Evolutionary conservation across 805 yeast genomes (phyloP).

Genomic region (Nakazawaea ishiwadae): DNA sequence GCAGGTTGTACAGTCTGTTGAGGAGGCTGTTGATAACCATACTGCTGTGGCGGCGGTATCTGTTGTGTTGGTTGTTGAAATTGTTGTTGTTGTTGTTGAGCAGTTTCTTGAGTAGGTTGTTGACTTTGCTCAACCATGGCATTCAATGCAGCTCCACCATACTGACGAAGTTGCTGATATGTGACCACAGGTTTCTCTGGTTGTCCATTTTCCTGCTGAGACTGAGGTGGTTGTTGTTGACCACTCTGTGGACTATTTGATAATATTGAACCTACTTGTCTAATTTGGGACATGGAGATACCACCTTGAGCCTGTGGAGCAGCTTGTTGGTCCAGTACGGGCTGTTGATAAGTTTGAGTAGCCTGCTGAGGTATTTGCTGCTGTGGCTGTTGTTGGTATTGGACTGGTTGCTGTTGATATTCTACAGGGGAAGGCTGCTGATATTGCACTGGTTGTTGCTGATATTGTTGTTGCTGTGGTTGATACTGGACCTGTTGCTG

Average conservation of each 20-base stretch:
- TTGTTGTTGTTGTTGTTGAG: not conserved
- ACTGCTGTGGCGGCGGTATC: not conserved
- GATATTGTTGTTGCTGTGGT: constrained; percentile 7
- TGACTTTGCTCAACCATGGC: constrained; percentile 13
- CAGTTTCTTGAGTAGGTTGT: not conserved
- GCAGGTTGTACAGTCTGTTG: constrained; percentile 1
- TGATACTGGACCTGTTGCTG: not conserved
- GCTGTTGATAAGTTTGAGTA: constrained; percentile 13
- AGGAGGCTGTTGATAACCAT: not conserved
- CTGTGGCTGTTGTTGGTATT: constrained; percentile 3
- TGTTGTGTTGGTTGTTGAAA: constrained; percentile 5
- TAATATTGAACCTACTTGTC: constrained; percentile 1
- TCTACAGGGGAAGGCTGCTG: constrained; percentile 18
- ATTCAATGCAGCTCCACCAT: not conserved
- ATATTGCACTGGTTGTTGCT: constrained; percentile 14
- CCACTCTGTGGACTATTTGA: not conserved
- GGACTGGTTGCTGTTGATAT: constrained; percentile 15
- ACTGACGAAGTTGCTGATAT: constrained; percentile 10
- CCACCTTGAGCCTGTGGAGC: constrained; percentile 7
- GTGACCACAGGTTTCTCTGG: constrained; percentile 16
- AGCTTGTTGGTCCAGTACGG: constrained; percentile 10
- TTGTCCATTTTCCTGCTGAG: constrained; percentile 14
- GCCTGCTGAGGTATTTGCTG: constrained; percentile 11
- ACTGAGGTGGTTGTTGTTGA: constrained; percentile 13
- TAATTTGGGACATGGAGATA: constrained; percentile 6